Conservation (phyloP, 495 filamentous ascomycete genomes). For the Aspergillus homomorphus region DNA sequence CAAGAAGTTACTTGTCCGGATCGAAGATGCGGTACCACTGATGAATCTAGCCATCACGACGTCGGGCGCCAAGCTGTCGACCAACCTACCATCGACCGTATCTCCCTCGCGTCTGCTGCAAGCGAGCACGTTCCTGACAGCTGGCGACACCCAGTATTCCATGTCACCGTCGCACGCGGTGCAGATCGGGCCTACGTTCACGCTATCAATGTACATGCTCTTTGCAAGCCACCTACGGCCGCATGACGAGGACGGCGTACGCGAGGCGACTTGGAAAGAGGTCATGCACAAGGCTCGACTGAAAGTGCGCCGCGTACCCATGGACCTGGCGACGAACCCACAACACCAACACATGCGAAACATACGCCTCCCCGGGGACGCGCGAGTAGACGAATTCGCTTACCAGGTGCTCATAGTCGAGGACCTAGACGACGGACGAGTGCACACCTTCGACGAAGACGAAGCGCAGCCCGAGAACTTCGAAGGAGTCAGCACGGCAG, state of each 20-base stretch:
- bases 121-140: conserved; percentile 87
- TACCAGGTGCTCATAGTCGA: conserved; percentile 90
- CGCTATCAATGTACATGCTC: conserved; percentile 92
- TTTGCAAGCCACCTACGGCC: conserved; percentile 75
- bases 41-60: conserved; percentile 95
- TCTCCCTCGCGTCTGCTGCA: conserved; percentile 91
- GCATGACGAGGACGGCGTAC: conserved; percentile 58
- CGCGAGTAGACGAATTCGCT: conserved; percentile 66
- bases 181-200: conserved; percentile 88
- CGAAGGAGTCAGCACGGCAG: conserved; percentile 69
- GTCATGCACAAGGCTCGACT: conserved; percentile 92
- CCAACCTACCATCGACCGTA: conserved; percentile 73
- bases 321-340: conserved; percentile 34
- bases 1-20: conserved; percentile 67
- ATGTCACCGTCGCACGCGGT: conserved; percentile 59
- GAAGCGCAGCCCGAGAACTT: conserved; percentile 59
- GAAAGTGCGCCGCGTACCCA: conserved; percentile 64
- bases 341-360: conserved; percentile 12
- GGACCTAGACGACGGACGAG: conserved; percentile 86
- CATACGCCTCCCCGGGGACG: conserved; percentile 45
- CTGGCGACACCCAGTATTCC: conserved; percentile 81
- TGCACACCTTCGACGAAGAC: conserved; percentile 75
- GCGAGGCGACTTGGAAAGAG: conserved; percentile 93
- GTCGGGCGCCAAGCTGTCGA: conserved; percentile 82
- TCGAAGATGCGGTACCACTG: conserved; percentile 90